Percentiles rank a stretch among this genome's conserved stretches.
phyloP scores from a whole-genome alignment of 768 basidiomycete genomes.

The Kwoniella sp. region DNA sequence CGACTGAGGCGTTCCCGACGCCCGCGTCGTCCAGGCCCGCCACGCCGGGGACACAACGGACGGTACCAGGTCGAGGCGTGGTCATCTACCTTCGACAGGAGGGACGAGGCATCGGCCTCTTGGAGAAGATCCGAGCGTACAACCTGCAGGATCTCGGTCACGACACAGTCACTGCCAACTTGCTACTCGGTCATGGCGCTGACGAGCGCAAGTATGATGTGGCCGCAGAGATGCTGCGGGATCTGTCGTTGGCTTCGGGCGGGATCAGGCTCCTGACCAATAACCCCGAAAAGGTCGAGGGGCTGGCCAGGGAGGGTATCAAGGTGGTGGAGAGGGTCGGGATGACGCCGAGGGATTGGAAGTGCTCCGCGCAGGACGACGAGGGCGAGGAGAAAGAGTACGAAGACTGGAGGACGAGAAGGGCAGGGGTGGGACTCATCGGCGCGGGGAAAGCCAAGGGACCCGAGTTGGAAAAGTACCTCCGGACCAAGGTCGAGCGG shows the following conservation, averaged over 20 bases:
- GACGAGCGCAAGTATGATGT: slow-evolving; percentile 91
- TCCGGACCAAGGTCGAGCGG: slow-evolving; percentile 88
- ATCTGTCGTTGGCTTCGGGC: slow-evolving; percentile 65
- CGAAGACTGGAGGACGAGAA: slow-evolving; percentile 52
- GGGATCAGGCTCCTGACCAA: slow-evolving; percentile 83
- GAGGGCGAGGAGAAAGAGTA: slow-evolving; percentile 33
- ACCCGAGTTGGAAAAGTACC: slow-evolving; percentile 85
- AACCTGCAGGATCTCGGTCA: slow-evolving; percentile 96
- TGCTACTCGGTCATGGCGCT: slow-evolving; percentile 88
- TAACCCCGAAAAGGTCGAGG: slow-evolving; percentile 94
- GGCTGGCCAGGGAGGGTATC: slow-evolving; percentile 78
- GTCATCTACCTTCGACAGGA: slow-evolving; percentile 96
- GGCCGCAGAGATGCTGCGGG: slow-evolving; percentile 81
- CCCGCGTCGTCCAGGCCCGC: slow-evolving; percentile 57
- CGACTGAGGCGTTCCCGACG: neutral
- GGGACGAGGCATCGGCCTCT: slow-evolving; percentile 89
- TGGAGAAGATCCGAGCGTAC: slow-evolving; percentile 95
- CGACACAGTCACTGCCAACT: slow-evolving; percentile 96
- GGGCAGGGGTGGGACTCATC: slow-evolving; percentile 70
- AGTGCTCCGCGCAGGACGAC: slow-evolving; percentile 7
- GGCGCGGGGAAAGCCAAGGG: slow-evolving; percentile 72
- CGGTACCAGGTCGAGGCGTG: slow-evolving; percentile 78
- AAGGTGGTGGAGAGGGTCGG: slow-evolving; percentile 75
- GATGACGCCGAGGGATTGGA: slow-evolving; percentile 93
- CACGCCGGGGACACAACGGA: slow-evolving; percentile 47